These are phyloP conservation scores for Chytriomyces hyalinus DNA, from an alignment of 192 early-diverging fungal species.

Conservation along the genomic window DNA sequence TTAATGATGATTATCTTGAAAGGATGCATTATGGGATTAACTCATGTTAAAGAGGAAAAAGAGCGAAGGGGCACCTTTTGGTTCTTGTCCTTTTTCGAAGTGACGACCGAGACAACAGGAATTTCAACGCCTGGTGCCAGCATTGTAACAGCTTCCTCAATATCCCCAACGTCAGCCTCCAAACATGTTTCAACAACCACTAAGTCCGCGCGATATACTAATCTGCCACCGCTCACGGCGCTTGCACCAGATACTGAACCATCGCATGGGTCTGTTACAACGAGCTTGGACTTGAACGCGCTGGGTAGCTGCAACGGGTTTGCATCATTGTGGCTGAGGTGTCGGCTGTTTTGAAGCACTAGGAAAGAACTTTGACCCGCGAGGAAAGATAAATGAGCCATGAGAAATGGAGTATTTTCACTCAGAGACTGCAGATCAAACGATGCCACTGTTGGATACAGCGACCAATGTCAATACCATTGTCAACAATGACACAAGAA, in stretches of 20 bases:
- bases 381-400: slow-evolving; percentile 15
- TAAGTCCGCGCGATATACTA: slow-evolving; percentile 13
- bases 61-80: slow-evolving; percentile 4
- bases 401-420: slow-evolving; percentile 12
- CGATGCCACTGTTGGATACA: neutral
- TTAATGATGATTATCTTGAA: slow-evolving; percentile 12
- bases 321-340: neutral
- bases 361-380: slow-evolving; percentile 3
- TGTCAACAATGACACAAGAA: neutral
- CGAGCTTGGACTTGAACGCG: neutral
- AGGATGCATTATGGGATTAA: neutral
- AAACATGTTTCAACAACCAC: slow-evolving; percentile 15
- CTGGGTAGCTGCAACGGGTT: slow-evolving; percentile 6
- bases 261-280: slow-evolving; percentile 10
- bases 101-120: slow-evolving; percentile 8
- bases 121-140: slow-evolving; percentile 5
- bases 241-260: neutral
- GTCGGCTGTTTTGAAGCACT: slow-evolving; percentile 4
- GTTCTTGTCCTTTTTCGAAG: slow-evolving; percentile 28
- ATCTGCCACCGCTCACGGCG: neutral
- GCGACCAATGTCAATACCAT: neutral
- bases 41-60: neutral
- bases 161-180: neutral
- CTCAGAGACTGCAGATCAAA: slow-evolving; percentile 11
- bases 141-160: neutral